Conservation (phyloP, 805 yeast genomes). For the Metschnikowia picachoensis region DNA sequence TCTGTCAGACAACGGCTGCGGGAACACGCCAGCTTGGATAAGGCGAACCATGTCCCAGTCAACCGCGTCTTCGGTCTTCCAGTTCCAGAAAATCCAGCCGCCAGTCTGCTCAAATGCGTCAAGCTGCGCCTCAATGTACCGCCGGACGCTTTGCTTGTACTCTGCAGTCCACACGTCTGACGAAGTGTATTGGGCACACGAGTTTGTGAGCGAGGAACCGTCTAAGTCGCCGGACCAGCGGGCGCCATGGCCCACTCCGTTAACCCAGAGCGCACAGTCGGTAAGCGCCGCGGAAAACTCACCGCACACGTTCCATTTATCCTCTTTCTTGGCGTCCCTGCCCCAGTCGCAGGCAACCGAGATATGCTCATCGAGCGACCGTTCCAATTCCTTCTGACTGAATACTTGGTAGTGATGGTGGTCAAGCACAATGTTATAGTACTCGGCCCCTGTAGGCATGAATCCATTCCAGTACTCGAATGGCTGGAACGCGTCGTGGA, state of each 20-base stretch:
- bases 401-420: constrained; percentile 93
- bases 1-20: constrained; percentile 73
- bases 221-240: constrained; percentile 66
- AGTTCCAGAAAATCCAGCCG: constrained; percentile 95
- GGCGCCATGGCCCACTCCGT: constrained; percentile 82
- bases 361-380: constrained; percentile 60
- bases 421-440: constrained; percentile 72
- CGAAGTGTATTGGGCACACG: constrained; percentile 46
- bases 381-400: constrained; percentile 54
- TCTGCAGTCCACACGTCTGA: constrained; percentile 53
- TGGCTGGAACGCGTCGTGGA: constrained; percentile 80
- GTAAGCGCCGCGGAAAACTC: constrained; percentile 62
- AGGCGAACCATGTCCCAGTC: constrained; percentile 84
- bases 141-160: constrained; percentile 55
- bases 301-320: constrained; percentile 19
- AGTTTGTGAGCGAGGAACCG: constrained; percentile 46
- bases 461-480: constrained; percentile 56
- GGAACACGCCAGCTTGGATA: constrained; percentile 59
- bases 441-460: constrained; percentile 31
- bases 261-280: constrained; percentile 85
- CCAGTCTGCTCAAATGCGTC: constrained; percentile 68
- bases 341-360: constrained; percentile 20
- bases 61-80: constrained; percentile 77
- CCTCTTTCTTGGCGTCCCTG: constrained; percentile 13
- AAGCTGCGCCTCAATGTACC: constrained; percentile 82